A percentile compares a stretch with the other conserved stretches of the same genome.
Evolutionary conservation across 768 basidiomycete species (phyloP).

Genomic region (Lactarius sp.): DNA sequence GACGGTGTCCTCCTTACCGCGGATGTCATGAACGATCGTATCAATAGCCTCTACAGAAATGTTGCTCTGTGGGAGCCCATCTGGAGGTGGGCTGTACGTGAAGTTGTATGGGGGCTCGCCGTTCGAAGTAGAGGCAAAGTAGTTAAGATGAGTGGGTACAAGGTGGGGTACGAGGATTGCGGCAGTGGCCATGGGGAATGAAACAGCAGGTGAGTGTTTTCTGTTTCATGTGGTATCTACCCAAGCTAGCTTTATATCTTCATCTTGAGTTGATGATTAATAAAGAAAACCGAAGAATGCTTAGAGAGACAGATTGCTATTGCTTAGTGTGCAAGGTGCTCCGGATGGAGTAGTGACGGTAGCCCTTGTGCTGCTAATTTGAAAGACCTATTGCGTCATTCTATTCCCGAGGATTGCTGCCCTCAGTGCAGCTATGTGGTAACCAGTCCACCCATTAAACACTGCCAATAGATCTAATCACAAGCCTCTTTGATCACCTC

Average conservation of each 20-base stretch:
- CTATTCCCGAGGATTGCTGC: too few relatives aligned
- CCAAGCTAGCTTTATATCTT: not conserved
- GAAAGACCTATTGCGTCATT: too few relatives aligned
- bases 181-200: constrained; percentile 15
- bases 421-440: too few relatives aligned
- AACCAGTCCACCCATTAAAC: too few relatives aligned
- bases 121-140: constrained; percentile 29
- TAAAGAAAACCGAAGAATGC: not conserved
- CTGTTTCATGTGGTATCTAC: not conserved
- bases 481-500: too few relatives aligned
- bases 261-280: constrained; percentile 4
- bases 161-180: constrained; percentile 33
- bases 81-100: constrained; percentile 31
- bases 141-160: constrained; percentile 39
- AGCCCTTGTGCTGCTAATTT: too few relatives aligned
- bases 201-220: not conserved
- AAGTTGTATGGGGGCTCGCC: constrained; percentile 36
- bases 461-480: too few relatives aligned
- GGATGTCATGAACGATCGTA: constrained; percentile 32
- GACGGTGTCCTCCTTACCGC: constrained; percentile 31
- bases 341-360: too few relatives aligned
- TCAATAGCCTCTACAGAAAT: constrained; percentile 30
- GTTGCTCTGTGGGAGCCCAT: constrained; percentile 31
- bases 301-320: not conserved
- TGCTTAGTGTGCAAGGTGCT: too few relatives aligned